These are phyloP conservation scores for Plasmodium billcollinsi DNA, from an alignment of 169 alveolate species.

Conservation along the genomic window DNA sequence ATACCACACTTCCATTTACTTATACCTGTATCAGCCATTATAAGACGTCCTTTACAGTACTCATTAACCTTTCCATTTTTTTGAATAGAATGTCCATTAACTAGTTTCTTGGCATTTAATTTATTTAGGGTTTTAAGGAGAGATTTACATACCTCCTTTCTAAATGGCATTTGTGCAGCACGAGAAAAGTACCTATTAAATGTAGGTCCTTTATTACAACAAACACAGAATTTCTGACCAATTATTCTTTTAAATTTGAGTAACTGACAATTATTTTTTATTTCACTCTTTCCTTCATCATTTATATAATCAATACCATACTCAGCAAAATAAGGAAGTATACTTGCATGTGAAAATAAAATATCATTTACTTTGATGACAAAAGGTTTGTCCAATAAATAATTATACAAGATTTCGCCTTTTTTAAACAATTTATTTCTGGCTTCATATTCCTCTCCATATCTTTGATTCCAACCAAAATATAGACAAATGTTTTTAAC, in stretches of 20 bases:
- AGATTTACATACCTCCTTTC: constrained; percentile 37
- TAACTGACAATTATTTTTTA: constrained; percentile 48
- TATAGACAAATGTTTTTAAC: constrained; percentile 53
- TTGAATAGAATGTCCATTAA: constrained; percentile 67
- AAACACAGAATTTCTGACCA: constrained; percentile 25
- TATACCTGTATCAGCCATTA: constrained; percentile 60
- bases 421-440: constrained; percentile 63
- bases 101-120: constrained; percentile 46
- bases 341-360: constrained; percentile 73
- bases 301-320: constrained; percentile 66
- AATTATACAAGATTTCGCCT: constrained; percentile 25
- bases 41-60: constrained; percentile 21
- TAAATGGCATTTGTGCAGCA: constrained; percentile 17
- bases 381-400: constrained; percentile 47
- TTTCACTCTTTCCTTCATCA: constrained; percentile 63
- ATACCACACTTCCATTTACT: constrained; percentile 71
- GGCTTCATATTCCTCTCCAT: constrained; percentile 3
- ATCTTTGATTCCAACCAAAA: constrained; percentile 3
- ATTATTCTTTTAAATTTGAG: constrained; percentile 9
- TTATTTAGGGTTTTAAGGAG: constrained; percentile 26
- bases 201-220: constrained; percentile 65
- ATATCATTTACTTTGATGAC: constrained; percentile 53
- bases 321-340: constrained; percentile 51
- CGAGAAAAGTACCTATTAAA: constrained; percentile 53
- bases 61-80: constrained; percentile 37